Evolutionary conservation across 129 eudicot genomes (phyloP).

Genomic region (Artemisia annua): DNA sequence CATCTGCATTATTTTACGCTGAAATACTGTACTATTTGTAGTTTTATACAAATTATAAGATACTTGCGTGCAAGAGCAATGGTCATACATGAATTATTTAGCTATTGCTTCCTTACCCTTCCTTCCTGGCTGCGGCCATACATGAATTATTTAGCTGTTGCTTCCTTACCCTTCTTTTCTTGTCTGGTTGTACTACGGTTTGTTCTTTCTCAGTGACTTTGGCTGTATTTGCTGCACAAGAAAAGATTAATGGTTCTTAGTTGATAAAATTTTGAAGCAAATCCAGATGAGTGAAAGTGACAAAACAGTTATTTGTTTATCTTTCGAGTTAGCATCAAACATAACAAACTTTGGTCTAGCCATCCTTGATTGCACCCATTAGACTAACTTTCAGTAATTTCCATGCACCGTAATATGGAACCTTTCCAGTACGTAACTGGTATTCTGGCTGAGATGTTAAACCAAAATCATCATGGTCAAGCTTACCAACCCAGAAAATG

Average conservation of each 20-base stretch:
- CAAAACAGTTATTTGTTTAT: background rate
- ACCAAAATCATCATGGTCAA: no score
- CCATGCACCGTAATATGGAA: no score
- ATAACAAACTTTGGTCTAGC: no score
- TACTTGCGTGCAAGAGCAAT: slow-evolving; percentile 10
- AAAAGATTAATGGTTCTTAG: background rate
- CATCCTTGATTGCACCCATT: background rate
- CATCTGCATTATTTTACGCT: slow-evolving; percentile 1
- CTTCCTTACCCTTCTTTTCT: no score
- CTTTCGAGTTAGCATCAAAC: no score
- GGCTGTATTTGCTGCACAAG: slow-evolving; percentile 48
- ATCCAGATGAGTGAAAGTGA: background rate
- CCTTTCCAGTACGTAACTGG: no score
- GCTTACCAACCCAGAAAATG: background rate
- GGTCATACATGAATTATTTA: background rate
- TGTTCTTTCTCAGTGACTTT: slow-evolving; percentile 69
- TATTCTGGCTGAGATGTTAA: no score
- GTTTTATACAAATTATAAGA: slow-evolving; percentile 9
- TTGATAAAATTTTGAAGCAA: background rate
- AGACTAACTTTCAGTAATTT: no score
- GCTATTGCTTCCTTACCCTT: slow-evolving; percentile 66
- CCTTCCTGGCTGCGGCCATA: no score
- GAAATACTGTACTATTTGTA: background rate
- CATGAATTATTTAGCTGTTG: no score
- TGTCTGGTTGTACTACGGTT: slow-evolving; percentile 49